phyloP scores from a whole-genome alignment of 2,329 filamentous ascomycete genomes.

The Akanthomyces dipterigenus region DNA sequence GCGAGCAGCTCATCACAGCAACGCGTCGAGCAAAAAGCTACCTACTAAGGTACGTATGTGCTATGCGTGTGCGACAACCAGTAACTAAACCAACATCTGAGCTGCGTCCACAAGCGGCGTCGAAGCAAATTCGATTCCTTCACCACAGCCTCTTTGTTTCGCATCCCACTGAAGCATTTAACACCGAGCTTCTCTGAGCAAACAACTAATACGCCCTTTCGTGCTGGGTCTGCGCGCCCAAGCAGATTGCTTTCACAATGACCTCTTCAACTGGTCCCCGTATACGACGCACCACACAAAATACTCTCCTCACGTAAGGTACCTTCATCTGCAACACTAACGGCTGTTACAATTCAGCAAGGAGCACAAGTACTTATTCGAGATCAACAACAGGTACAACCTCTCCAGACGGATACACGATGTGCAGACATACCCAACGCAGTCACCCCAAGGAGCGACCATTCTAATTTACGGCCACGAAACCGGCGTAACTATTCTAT shows the following conservation, averaged over 20 bases:
- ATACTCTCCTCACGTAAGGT: slow-evolving; percentile 41
- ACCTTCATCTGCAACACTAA: not conserved
- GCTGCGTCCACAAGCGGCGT: not conserved
- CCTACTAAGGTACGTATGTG: too few species aligned
- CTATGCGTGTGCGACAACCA: not conserved
- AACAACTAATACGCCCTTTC: not conserved
- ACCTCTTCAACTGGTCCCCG: slow-evolving; percentile 29
- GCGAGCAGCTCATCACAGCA: slow-evolving; percentile 3
- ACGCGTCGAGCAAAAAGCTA: slow-evolving; percentile 6
- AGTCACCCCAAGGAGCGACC: slow-evolving; percentile 56
- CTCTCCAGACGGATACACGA: slow-evolving; percentile 51
- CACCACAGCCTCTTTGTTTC: not conserved
- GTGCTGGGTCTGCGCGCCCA: slow-evolving; percentile 9
- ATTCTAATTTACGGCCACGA: slow-evolving; percentile 59
- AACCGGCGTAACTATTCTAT: slow-evolving; percentile 53
- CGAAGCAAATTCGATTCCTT: not conserved
- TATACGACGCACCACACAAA: slow-evolving; percentile 41
- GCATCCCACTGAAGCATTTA: not conserved
- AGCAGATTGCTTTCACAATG: slow-evolving; percentile 21
- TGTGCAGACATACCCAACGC: slow-evolving; percentile 54
- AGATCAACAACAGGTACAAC: slow-evolving; percentile 44
- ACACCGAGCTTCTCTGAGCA: not conserved
- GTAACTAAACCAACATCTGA: not conserved
- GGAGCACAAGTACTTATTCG: not conserved
- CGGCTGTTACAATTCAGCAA: not conserved